These are phyloP conservation scores for Coleophoma eucalyptorum DNA, from an alignment of 2,329 filamentous ascomycete species.

Conservation along the genomic window DNA sequence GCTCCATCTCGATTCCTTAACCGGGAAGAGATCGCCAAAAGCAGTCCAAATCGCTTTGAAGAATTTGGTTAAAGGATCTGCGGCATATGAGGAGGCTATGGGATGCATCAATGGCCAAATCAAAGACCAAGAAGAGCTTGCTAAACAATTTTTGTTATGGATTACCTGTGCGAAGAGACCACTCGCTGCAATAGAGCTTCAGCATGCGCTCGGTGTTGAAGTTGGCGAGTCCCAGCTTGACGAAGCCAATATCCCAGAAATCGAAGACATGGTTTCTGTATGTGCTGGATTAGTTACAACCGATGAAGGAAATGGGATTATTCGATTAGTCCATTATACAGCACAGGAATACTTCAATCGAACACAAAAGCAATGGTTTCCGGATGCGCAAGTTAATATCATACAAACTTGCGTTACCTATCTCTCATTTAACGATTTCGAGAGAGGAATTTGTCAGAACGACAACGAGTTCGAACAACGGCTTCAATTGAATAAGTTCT, in stretches of 20 bases:
- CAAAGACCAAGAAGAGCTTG: slow-evolving; percentile 26
- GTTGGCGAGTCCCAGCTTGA: slow-evolving; percentile 23
- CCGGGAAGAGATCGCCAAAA: slow-evolving; percentile 25
- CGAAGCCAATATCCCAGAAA: slow-evolving; percentile 20
- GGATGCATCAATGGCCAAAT: slow-evolving; percentile 35
- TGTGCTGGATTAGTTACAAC: slow-evolving; percentile 25
- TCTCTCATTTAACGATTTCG: slow-evolving; percentile 11
- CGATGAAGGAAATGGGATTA: slow-evolving; percentile 18
- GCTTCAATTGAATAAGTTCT: too few species aligned
- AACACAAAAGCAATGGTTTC: slow-evolving; percentile 9
- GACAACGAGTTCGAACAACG: too few species aligned
- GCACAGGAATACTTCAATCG: slow-evolving; percentile 25
- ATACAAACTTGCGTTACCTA: slow-evolving; percentile 22
- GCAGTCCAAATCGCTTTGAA: slow-evolving; percentile 26
- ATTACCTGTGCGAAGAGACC: slow-evolving; percentile 19
- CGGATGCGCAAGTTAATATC: slow-evolving; percentile 11
- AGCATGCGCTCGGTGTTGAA: slow-evolving; percentile 37
- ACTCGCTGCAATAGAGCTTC: slow-evolving; percentile 31
- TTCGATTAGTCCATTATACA: slow-evolving; percentile 25
- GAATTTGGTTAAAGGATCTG: slow-evolving; percentile 16
- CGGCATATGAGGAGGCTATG: slow-evolving; percentile 35
- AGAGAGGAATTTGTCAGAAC: too few species aligned
- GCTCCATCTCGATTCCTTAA: slow-evolving; percentile 28
- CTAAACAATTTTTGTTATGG: slow-evolving; percentile 20
- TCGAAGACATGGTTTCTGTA: slow-evolving; percentile 13